A percentile compares a stretch with the other conserved stretches of the same genome.
phyloP scores from a whole-genome alignment of 345 rosid species.

The Syzygium grande region DNA sequence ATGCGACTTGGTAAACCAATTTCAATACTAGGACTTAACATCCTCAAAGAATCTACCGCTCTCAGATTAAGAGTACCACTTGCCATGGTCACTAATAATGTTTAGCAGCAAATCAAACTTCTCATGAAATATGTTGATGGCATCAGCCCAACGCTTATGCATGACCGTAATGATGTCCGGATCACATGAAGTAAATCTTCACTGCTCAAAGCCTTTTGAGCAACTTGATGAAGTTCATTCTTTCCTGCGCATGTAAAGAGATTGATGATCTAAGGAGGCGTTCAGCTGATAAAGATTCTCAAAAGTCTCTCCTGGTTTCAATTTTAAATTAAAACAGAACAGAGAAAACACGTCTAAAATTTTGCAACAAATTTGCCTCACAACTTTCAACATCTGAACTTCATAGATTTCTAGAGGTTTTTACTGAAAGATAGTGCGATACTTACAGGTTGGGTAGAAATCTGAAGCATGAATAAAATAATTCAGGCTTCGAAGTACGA shows the following conservation, averaged over 20 bases:
- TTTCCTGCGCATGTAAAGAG: conserved; percentile 42
- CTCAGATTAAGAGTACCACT: conserved; percentile 5
- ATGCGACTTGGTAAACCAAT: neutral
- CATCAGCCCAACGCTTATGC: conserved; percentile 87
- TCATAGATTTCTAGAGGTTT: neutral
- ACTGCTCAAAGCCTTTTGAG: conserved; percentile 85
- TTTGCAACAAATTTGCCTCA: neutral
- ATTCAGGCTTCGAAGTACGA: neutral
- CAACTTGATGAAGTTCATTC: conserved; percentile 90
- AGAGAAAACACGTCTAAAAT: too few relatives aligned
- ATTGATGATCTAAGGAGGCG: neutral
- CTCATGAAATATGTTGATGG: conserved; percentile 58
- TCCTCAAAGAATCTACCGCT: neutral
- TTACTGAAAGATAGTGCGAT: neutral
- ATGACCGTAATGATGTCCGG: conserved; percentile 64
- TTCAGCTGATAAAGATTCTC: neutral
- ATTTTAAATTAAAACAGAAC: neutral
- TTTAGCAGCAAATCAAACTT: conserved; percentile 73
- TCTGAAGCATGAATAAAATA: too few relatives aligned
- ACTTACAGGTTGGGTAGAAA: neutral
- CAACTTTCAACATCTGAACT: neutral
- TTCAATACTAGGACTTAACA: neutral
- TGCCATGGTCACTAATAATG: conserved; percentile 74
- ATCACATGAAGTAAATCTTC: conserved; percentile 85
- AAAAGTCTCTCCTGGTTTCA: neutral